A percentile compares a stretch with the other conserved stretches of the same genome.
phyloP scores from a whole-genome alignment of 768 basidiomycete species.

The Termitomyces sp. region DNA sequence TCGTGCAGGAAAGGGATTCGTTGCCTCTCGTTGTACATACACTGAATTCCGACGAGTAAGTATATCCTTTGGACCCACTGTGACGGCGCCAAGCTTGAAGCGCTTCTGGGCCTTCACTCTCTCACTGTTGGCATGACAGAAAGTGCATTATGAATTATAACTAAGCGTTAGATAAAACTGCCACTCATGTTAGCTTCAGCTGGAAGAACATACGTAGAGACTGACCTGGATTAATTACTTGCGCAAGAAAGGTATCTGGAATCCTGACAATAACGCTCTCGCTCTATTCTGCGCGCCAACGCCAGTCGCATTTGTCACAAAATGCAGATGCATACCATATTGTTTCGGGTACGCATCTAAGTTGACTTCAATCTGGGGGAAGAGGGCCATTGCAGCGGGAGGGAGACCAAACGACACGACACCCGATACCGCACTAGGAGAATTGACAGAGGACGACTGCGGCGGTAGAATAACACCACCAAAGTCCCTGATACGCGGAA shows the following conservation, averaged over 20 bases:
- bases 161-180: neutral
- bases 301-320: constrained; percentile 84
- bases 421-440: constrained; percentile 76
- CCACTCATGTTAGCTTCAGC: neutral
- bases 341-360: constrained; percentile 81
- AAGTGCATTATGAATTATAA: no score
- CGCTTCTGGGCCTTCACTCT: no score
- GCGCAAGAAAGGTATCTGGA: constrained; percentile 82
- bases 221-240: constrained; percentile 27
- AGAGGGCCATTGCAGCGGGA: constrained; percentile 80
- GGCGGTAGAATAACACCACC: constrained; percentile 79
- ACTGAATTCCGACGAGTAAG: no score
- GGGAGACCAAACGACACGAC: constrained; percentile 89
- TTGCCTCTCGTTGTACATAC: no score
- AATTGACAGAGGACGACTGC: constrained; percentile 61
- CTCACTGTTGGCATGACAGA: no score
- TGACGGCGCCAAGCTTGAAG: no score
- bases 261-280: constrained; percentile 82
- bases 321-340: constrained; percentile 93
- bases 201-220: neutral
- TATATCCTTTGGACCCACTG: no score
- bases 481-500: constrained; percentile 93
- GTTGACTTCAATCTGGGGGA: constrained; percentile 96
- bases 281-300: constrained; percentile 89
- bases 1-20: no score